These are phyloP conservation scores for Xylaria sp. DNA, from an alignment of 2,329 filamentous ascomycete genomes.

Conservation along the genomic window DNA sequence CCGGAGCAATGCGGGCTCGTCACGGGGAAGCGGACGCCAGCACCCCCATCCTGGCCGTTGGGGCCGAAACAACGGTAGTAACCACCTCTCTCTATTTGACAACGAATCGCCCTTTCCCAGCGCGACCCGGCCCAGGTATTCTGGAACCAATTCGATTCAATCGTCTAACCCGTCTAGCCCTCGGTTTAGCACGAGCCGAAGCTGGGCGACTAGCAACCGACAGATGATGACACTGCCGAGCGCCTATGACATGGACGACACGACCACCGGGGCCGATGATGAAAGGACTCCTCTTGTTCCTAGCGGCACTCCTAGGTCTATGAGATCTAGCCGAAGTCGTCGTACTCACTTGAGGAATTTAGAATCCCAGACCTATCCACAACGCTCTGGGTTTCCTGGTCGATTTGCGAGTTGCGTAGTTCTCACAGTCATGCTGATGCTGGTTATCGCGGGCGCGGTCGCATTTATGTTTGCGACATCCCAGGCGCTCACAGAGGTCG, in stretches of 20 bases:
- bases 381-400: slow-evolving; percentile 64
- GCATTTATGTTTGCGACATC: slow-evolving; percentile 91
- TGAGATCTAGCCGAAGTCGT: slow-evolving; percentile 60
- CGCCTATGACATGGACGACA: slow-evolving; percentile 80
- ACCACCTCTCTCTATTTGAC: slow-evolving; percentile 73
- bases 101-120: slow-evolving; percentile 79
- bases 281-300: slow-evolving; percentile 82
- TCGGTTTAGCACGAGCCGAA: slow-evolving; percentile 45
- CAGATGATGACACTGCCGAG: slow-evolving; percentile 62
- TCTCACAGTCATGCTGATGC: slow-evolving; percentile 76
- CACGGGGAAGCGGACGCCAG: slow-evolving; percentile 70
- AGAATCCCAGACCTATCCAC: slow-evolving; percentile 71
- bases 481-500: slow-evolving; percentile 79
- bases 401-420: slow-evolving; percentile 86
- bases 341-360: slow-evolving; percentile 64
- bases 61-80: slow-evolving; percentile 68
- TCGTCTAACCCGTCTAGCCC: slow-evolving; percentile 73
- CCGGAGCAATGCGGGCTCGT: slow-evolving; percentile 63
- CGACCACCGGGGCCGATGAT: slow-evolving; percentile 75
- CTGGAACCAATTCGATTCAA: slow-evolving; percentile 59
- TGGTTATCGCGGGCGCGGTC: slow-evolving; percentile 82
- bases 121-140: slow-evolving; percentile 64
- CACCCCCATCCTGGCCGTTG: slow-evolving; percentile 76
- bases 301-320: slow-evolving; percentile 58
- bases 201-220: slow-evolving; percentile 46